Evolutionary conservation across 768 basidiomycete species (phyloP).

Genomic region (Pleurotus tuoliensis): DNA sequence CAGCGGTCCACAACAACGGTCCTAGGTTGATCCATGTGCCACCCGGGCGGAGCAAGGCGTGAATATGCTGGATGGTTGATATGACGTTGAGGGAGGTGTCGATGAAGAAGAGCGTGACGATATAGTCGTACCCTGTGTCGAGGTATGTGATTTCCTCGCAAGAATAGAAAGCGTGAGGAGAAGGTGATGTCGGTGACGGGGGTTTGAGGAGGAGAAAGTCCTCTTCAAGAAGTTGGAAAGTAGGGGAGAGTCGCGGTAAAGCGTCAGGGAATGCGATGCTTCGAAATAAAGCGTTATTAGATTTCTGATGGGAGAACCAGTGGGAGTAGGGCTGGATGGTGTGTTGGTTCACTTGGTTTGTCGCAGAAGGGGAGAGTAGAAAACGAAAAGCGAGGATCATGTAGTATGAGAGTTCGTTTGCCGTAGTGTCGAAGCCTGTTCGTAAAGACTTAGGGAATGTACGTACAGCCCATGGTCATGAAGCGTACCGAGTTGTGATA

Average conservation of each 20-base stretch:
- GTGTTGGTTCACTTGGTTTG: conserved; percentile 41
- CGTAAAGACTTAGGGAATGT: conserved; percentile 4
- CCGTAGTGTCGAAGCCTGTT: conserved; percentile 51
- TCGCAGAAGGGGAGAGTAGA: conserved; percentile 46
- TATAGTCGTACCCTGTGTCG: conserved; percentile 45
- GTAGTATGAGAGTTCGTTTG: conserved; percentile 62
- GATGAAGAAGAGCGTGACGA: conserved; percentile 67
- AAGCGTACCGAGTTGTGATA: conserved; percentile 50
- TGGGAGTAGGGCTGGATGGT: conserved; percentile 56
- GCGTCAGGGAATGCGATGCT: conserved; percentile 56
- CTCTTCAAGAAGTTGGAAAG: conserved; percentile 45
- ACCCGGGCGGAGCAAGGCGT: conserved; percentile 51
- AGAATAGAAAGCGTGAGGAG: conserved; percentile 14
- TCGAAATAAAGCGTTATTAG: conserved; percentile 46
- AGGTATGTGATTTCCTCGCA: not conserved
- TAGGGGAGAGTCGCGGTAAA: conserved; percentile 42
- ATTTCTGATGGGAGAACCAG: conserved; percentile 68
- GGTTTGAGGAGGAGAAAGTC: conserved; percentile 50
- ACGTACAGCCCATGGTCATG: no score
- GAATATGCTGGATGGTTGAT: conserved; percentile 53
- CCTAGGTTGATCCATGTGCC: conserved; percentile 73
- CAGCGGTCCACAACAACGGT: conserved; percentile 60
- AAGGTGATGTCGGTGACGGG: conserved; percentile 10
- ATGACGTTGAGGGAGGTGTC: conserved; percentile 56
- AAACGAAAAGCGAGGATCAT: conserved; percentile 62